These are phyloP conservation scores for Athelia psychrophila DNA, from an alignment of 1,284 basidiomycete species.

Conservation along the genomic window DNA sequence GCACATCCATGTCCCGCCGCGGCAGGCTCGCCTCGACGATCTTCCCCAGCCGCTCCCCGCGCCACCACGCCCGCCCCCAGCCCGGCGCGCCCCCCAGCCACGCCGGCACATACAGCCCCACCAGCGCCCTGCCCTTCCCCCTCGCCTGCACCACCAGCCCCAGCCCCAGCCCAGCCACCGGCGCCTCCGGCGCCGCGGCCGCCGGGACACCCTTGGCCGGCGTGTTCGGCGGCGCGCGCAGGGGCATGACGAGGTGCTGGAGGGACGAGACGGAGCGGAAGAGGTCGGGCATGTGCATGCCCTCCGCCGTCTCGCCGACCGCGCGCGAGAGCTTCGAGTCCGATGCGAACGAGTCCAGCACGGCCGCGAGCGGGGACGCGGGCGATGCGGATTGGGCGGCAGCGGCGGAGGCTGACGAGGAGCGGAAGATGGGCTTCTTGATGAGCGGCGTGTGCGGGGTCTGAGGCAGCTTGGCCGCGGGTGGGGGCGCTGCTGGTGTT, in stretches of 20 bases:
- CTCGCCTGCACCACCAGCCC: constrained; percentile 17
- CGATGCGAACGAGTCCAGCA: constrained; percentile 53
- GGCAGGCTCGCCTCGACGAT: constrained; percentile 53
- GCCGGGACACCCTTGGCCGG: constrained; percentile 18
- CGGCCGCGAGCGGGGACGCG: constrained; percentile 43
- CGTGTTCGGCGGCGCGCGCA: constrained; percentile 23
- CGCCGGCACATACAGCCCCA: constrained; percentile 5
- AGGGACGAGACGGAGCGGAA: constrained; percentile 47
- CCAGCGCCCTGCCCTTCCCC: constrained; percentile 19
- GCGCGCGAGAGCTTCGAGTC: constrained; percentile 49
- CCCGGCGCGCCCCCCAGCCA: constrained; percentile 20
- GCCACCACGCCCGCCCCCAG: constrained; percentile 48
- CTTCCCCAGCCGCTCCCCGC: constrained; percentile 49
- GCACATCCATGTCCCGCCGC: constrained; percentile 54
- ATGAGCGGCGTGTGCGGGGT: constrained; percentile 40
- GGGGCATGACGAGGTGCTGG: constrained; percentile 13
- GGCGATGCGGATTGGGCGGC: constrained; percentile 26
- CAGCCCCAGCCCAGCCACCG: neutral
- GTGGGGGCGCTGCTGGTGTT: constrained; percentile 15
- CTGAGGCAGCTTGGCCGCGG: constrained; percentile 18
- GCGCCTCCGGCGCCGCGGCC: constrained; percentile 18
- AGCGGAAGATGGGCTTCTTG: constrained; percentile 42
- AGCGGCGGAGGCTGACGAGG: neutral
- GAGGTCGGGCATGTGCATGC: constrained; percentile 53
- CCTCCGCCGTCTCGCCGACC: constrained; percentile 35